phyloP scores from a whole-genome alignment of 345 rosid genomes.

The Garcia nutans region DNA sequence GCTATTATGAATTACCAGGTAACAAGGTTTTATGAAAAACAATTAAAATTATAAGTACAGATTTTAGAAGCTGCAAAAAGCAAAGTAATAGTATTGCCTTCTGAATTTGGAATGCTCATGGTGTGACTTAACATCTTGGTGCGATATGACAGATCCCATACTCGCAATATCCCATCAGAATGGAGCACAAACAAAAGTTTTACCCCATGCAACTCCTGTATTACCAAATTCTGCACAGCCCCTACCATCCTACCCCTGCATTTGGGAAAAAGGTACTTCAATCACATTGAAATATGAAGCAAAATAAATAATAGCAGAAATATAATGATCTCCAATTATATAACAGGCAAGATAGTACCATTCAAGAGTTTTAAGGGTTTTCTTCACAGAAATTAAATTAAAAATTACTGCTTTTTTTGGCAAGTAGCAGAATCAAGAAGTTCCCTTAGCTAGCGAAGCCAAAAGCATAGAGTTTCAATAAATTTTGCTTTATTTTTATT shows the following conservation, averaged over 20 bases:
- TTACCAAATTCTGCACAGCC: constrained; percentile 60
- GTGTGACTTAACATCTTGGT: constrained; percentile 58
- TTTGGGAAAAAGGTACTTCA: constrained; percentile 4
- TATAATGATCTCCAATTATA: neutral
- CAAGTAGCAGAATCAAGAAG: neutral
- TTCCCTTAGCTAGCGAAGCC: neutral
- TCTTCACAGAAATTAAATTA: neutral
- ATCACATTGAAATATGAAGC: neutral
- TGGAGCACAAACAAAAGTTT: constrained; percentile 59
- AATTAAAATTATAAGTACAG: neutral
- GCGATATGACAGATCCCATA: constrained; percentile 61
- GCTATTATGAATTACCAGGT: neutral
- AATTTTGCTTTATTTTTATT: too few species aligned
- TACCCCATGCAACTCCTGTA: constrained; percentile 50
- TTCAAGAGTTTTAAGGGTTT: neutral
- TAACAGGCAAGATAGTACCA: neutral
- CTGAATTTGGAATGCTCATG: constrained; percentile 44
- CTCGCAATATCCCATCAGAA: constrained; percentile 62
- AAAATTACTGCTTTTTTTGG: neutral
- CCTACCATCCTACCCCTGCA: constrained; percentile 70
- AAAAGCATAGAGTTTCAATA: neutral
- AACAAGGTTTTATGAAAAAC: neutral
- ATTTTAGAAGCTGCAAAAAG: neutral
- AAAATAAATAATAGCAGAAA: neutral
- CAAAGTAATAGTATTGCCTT: constrained; percentile 48